Percentiles rank a stretch among this genome's conserved stretches.
Evolutionary conservation across 2,329 filamentous ascomycete species (phyloP).

Genomic region (Fusarium begoniae): DNA sequence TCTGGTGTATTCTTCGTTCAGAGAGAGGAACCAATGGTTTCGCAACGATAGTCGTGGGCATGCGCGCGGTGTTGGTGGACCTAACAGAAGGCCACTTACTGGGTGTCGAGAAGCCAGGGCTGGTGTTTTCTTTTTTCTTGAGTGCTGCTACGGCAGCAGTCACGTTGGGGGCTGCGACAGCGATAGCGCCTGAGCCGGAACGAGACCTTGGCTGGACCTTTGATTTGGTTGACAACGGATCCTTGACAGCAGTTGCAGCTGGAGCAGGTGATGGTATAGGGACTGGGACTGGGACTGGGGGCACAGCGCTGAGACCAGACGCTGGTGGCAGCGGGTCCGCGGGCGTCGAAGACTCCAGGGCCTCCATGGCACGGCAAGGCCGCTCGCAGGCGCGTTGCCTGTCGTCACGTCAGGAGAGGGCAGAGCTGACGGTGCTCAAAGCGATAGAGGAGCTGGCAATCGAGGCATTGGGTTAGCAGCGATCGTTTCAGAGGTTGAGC

Average conservation of each 20-base stretch:
- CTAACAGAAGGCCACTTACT: slow-evolving; percentile 37
- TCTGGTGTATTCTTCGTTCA: slow-evolving; percentile 57
- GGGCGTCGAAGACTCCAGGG: slow-evolving; percentile 38
- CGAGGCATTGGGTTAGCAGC: slow-evolving; percentile 41
- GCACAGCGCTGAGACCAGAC: slow-evolving; percentile 43
- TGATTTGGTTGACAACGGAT: slow-evolving; percentile 35
- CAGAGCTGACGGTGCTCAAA: slow-evolving; percentile 42
- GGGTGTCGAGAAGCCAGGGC: slow-evolving; percentile 20
- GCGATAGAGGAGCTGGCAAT: slow-evolving; percentile 35
- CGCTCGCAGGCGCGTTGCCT: slow-evolving; percentile 31
- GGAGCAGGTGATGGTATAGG: slow-evolving; percentile 31
- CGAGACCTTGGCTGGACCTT: slow-evolving; percentile 20
- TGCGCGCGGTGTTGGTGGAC: slow-evolving; percentile 35
- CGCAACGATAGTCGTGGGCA: slow-evolving; percentile 32
- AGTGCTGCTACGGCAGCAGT: slow-evolving; percentile 6
- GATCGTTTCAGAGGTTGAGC: slow-evolving; percentile 9
- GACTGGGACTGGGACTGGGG: slow-evolving; percentile 15
- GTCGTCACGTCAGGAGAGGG: slow-evolving; percentile 33
- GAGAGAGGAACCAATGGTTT: slow-evolving; percentile 57
- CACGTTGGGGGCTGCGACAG: slow-evolving; percentile 1
- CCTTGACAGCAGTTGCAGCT: slow-evolving; percentile 35
- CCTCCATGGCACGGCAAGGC: slow-evolving; percentile 42
- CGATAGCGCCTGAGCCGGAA: slow-evolving; percentile 32
- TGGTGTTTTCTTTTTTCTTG: slow-evolving; percentile 32
- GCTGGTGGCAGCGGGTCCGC: slow-evolving; percentile 41